Conservation (phyloP, 805 yeast genomes). For the Saccharomyces cerevisiae region DNA sequence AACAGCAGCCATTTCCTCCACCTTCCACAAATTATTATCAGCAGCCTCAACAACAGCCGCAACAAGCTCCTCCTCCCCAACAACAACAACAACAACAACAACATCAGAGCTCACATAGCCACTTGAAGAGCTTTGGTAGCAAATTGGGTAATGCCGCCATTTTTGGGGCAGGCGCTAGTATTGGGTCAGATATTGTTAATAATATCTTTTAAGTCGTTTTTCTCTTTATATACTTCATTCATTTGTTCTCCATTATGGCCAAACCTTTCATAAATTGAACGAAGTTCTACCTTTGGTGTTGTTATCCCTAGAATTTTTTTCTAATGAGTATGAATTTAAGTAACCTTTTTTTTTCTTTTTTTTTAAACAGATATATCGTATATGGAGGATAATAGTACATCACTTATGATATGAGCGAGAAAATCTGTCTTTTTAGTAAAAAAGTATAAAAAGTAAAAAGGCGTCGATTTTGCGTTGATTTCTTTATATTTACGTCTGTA, state of each 20-base stretch:
- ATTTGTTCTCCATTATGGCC: neutral
- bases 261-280: neutral
- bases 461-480: neutral
- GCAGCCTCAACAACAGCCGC: constrained; percentile 30
- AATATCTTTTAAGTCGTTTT: constrained; percentile 44
- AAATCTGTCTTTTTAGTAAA: neutral
- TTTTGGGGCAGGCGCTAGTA: constrained; percentile 93
- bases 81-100: constrained; percentile 26
- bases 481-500: neutral
- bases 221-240: neutral
- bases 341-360: neutral
- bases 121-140: constrained; percentile 58
- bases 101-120: constrained; percentile 25
- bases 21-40: constrained; percentile 42
- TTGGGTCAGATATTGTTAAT: constrained; percentile 76
- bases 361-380: neutral
- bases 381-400: neutral
- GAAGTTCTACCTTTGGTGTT: neutral
- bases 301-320: neutral
- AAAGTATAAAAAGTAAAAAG: too few relatives aligned
- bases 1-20: constrained; percentile 40
- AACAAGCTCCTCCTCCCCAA: constrained; percentile 28
- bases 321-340: neutral
- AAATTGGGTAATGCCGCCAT: constrained; percentile 88
- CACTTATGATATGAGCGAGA: neutral